Base-by-base conservation (phyloP, 768 basidiomycete genomes). In the Serpula lacrymans region DNA sequence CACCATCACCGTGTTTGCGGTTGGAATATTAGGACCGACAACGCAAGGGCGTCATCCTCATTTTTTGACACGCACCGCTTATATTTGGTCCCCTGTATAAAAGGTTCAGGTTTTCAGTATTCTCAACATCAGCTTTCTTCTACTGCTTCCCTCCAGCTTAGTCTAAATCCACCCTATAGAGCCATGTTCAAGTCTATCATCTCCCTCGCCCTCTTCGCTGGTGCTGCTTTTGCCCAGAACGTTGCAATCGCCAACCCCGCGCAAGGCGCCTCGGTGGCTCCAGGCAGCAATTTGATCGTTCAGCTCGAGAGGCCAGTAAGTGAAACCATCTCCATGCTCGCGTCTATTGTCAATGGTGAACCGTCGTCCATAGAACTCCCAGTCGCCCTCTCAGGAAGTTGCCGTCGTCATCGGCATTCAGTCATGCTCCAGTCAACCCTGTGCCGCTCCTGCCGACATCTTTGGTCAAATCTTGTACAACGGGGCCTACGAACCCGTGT, bases 271-370 rank as follows among this genome's bases (percentile, higher is more conserved):
- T 46, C 41, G 2, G 45, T 68, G 27, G 43, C 33, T 3, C 41
- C 59, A 10, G 64, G 64, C 1, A 32, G 42, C 28, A 52, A 49
- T 22, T 41, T 69, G 36, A 64, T 55, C 9, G 65, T 68, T 24
- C 53, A 66, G 28, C 52, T 69, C 26, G 52, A 58, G 37, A 48
- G 55, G 10, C 66, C 67, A 1, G 64, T 68, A 45, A 24, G 60
- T 48, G n/a, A n/a, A n/a, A n/a, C n/a, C n/a, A n/a, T n/a, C n/a
- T 48, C 14, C 34, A 13, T 22, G 11, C 36, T 24, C 41, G 13
- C 37, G 9, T 32, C 16, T 21, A 29, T n/a, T n/a, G n/a, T n/a
- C n/a, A n/a, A n/a, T n/a, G n/a, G n/a, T n/a, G n/a, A n/a, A 23
- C 5, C 8, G n/a, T 26, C n/a, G 18, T 28, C n/a, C n/a, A n/a